phyloP scores from a whole-genome alignment of 2,329 filamentous ascomycete species.

The Fusarium concolor region DNA sequence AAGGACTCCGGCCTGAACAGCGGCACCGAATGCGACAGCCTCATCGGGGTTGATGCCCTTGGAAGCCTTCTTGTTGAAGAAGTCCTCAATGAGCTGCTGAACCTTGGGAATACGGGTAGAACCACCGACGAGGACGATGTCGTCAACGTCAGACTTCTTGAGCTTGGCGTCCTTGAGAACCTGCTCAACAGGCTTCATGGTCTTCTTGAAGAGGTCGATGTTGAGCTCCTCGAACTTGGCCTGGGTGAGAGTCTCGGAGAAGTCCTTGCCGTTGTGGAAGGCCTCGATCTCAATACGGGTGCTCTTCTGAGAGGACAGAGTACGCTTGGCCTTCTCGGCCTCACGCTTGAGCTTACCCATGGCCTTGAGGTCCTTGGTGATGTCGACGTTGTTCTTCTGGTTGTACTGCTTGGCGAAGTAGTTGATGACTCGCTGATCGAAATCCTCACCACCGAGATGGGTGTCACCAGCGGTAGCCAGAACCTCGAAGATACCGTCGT shows the following conservation, averaged over 20 bases:
- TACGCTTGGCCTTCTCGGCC: conserved; percentile 99
- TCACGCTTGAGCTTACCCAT: conserved; percentile 99
- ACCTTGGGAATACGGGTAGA: conserved; percentile 99
- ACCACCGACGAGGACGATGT: conserved; percentile 97
- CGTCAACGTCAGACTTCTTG: conserved; percentile 93
- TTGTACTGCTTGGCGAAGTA: conserved; percentile 98
- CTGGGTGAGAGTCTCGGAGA: conserved; percentile 97
- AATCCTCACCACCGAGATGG: conserved; percentile 98
- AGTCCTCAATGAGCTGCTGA: conserved; percentile 93
- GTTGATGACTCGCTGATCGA: conserved; percentile 97
- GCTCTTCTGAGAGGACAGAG: conserved; percentile 92
- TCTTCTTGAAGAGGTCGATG: conserved; percentile 99
- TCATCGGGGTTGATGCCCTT: conserved; percentile 99
- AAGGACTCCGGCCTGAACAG: conserved; percentile 95
- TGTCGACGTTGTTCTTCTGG: conserved; percentile 94
- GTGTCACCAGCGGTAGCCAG: conserved; percentile 96
- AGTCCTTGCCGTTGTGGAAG: conserved; percentile 96
- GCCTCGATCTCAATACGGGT: conserved; percentile 96
- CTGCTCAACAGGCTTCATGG: conserved; percentile 97
- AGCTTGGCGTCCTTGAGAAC: conserved; percentile 98
- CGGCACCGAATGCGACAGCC: conserved; percentile 97
- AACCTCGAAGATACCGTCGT: conserved; percentile 94
- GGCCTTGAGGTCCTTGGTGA: conserved; percentile 94
- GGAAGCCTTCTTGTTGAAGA: conserved; percentile 95
- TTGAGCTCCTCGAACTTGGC: conserved; percentile 99